phyloP scores from a whole-genome alignment of 108 stramenopile genomes.

The Schizochytrium sp. region DNA sequence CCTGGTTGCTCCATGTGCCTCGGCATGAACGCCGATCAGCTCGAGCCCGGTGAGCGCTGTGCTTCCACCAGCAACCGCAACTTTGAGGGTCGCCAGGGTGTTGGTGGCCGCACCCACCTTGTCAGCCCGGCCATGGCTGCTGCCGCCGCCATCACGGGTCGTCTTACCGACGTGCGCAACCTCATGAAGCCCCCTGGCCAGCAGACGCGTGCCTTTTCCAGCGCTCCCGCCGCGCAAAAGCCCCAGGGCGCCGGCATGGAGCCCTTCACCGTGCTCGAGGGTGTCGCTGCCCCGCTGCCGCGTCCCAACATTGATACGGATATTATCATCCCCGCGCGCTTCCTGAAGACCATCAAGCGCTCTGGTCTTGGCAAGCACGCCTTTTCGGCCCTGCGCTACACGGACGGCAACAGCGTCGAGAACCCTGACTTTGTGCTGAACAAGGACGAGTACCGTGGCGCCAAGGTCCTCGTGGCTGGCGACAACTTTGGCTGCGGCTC shows the following conservation, averaged over 20 bases:
- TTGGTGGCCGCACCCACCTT: conserved; percentile 80
- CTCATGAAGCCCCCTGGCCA: conserved; percentile 57
- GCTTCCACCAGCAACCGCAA: conserved; percentile 88
- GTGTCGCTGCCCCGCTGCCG: conserved; percentile 74
- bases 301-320: conserved; percentile 90
- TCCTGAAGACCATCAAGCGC: conserved; percentile 86
- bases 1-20: conserved; percentile 91
- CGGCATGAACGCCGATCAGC: conserved; percentile 86
- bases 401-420: conserved; percentile 18
- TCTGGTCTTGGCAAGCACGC: conserved; percentile 80
- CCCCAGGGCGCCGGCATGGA: conserved; percentile 50
- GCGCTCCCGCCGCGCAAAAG: neutral
- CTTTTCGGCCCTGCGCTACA: conserved; percentile 78
- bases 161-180: conserved; percentile 74
- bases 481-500: conserved; percentile 88
- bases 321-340: conserved; percentile 92
- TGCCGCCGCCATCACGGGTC: conserved; percentile 70
- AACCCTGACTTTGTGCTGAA: conserved; percentile 82
- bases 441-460: conserved; percentile 62
- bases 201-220: conserved; percentile 50
- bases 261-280: conserved; percentile 60
- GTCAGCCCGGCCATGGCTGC: conserved; percentile 87
- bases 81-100: conserved; percentile 89
- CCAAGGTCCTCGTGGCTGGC: conserved; percentile 74
- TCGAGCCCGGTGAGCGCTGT: conserved; percentile 79